Base-by-base conservation (phyloP, 2,329 filamentous ascomycete genomes). In the Monosporascus sp. region DNA sequence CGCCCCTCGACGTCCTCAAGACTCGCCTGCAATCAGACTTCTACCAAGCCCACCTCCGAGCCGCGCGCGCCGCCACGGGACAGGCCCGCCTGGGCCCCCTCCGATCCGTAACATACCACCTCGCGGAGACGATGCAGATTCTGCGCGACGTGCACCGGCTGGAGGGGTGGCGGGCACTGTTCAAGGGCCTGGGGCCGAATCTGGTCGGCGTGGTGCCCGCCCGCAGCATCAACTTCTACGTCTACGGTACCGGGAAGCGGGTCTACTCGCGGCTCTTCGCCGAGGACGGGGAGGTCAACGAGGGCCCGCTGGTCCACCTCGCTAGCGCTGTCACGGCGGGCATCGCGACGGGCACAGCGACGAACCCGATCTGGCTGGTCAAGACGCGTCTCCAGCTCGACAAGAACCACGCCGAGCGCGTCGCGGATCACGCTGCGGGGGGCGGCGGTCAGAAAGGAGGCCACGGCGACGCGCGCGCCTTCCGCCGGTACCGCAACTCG, bases 311-410 rank as follows among this genome's bases (percentile, higher is more conserved):
- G 78, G 85, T 96, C 11, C 90, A 96, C 68, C 77, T 96, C 8
- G 75, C 82, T 47, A 86, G 90, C 1, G 92, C 89, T 5, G 83
- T 88, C 1, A 78, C 81, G 17, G 91, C 92, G 1, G 92, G 92
- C 2, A 82, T 97, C 44, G 85, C 86, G 6, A 97, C 93, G 0
- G 89, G 89, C 47, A 97, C 93, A 1, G 89, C 88, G 22, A 97
- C 92, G 38, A 97, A 97, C 70, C 92, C 92, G 1, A 96, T 97
- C 65, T 97, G 92, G 92, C 81, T 97, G 57, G 84, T 97, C 66
- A 97, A 97, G 79, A 97, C 92, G 41, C 80, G 92, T 34, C 70
- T 97, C 62, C 92, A 97, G 72, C 81, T 97, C 36, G 92, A 97
- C 74, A 95, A 92, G 75, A 89, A 89, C 66, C 82, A 84, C 50